A percentile compares a stretch with the other conserved stretches of the same genome.
These are phyloP conservation scores for Cnidoscolus chayamansa DNA, from an alignment of 441 rosid species.

Conservation along the genomic window DNA sequence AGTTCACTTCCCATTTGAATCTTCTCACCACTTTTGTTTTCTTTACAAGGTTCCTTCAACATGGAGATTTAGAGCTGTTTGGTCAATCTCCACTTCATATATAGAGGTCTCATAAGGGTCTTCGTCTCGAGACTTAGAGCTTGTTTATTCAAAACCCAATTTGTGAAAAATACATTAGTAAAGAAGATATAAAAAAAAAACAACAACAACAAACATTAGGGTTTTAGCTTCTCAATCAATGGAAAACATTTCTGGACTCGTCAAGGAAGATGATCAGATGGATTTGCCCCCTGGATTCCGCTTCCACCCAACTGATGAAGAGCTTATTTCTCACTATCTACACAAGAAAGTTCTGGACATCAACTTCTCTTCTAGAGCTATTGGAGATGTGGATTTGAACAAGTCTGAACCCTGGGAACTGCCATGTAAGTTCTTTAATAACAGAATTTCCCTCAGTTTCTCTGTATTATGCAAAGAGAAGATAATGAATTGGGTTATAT, in stretches of 20 bases:
- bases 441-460: neutral
- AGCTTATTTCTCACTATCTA: slow-evolving; percentile 76
- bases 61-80: slow-evolving; percentile 21
- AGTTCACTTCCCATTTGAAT: slow-evolving; percentile 24
- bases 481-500: too few relatives aligned
- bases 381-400: slow-evolving; percentile 94
- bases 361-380: slow-evolving; percentile 58
- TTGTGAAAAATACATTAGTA: neutral
- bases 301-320: slow-evolving; percentile 95
- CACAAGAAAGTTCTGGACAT: slow-evolving; percentile 62
- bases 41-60: slow-evolving; percentile 22
- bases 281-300: slow-evolving; percentile 92
- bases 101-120: neutral
- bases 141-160: neutral
- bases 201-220: slow-evolving; percentile 14
- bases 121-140: neutral
- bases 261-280: slow-evolving; percentile 57
- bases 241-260: slow-evolving; percentile 45
- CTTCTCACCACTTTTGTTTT: slow-evolving; percentile 21
- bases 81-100: slow-evolving; percentile 15
- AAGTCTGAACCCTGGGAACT: slow-evolving; percentile 97
- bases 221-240: slow-evolving; percentile 38
- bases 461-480: too few relatives aligned
- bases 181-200: neutral
- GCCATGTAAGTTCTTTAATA: slow-evolving; percentile 49